phyloP scores from a whole-genome alignment of 1,284 basidiomycete genomes.

The Papiliotrema terrestris region DNA sequence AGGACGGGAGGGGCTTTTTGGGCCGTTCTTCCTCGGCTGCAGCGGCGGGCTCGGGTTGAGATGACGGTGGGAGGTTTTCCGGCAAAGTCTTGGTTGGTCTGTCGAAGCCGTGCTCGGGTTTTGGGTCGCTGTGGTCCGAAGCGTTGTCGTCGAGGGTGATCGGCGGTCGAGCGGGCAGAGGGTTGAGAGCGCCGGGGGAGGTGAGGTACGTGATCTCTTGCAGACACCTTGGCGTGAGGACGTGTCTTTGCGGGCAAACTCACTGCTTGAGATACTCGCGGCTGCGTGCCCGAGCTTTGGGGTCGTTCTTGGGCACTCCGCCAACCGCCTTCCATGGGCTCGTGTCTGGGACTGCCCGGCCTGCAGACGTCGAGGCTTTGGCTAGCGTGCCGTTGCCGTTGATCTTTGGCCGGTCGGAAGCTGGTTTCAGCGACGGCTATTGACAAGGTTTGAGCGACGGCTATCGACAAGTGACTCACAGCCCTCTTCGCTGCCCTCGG shows the following conservation, averaged over 20 bases:
- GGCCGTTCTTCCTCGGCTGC: too few species aligned
- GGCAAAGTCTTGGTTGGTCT: conserved; percentile 41
- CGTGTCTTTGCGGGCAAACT: conserved; percentile 39
- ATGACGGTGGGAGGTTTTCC: conserved; percentile 24
- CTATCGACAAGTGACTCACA: conserved; percentile 5
- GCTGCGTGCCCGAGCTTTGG: conserved; percentile 88
- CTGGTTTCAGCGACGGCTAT: not conserved
- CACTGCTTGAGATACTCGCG: conserved; percentile 96
- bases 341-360: conserved; percentile 22
- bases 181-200: conserved; percentile 94
- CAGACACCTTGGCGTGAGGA: conserved; percentile 59
- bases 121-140: conserved; percentile 1
- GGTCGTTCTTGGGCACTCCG: conserved; percentile 68
- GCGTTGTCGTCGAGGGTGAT: conserved; percentile 25
- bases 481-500: conserved; percentile 41
- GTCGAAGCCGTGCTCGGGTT: conserved; percentile 12
- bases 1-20: not conserved
- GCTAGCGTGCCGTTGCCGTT: conserved; percentile 27
- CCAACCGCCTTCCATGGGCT: conserved; percentile 60
- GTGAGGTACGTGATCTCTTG: conserved; percentile 98
- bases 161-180: conserved; percentile 75
- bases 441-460: not conserved
- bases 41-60: too few species aligned
- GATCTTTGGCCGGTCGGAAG: conserved; percentile 16
- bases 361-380: conserved; percentile 16